Base-by-base conservation (phyloP, 1,139 yeast genomes). In the Kodamaea suecica region DNA sequence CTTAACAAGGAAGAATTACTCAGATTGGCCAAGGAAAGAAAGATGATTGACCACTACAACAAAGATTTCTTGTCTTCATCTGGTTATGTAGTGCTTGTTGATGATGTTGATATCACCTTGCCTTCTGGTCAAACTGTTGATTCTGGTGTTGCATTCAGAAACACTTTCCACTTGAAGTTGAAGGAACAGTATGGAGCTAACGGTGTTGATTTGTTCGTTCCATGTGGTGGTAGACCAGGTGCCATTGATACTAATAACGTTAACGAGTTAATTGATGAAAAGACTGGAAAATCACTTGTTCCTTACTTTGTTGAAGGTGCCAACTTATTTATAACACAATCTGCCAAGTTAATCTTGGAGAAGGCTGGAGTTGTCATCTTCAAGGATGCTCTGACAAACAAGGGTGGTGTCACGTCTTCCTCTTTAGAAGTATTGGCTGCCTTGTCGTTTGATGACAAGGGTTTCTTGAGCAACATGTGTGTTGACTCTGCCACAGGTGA, bases 151-250 rank as follows among this genome's bases (percentile, higher is more conserved):
- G 74, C 83, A n/a, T 92, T 90, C 71, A 81, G 98, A 68, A 92
- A 92, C 63, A 73, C 80, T 30, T 90, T 85, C 80, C 98, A 92
- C 59, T 70, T 87, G 52, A 76, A 79, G 49, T 66, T 83, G 42
- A 76, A 80, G 48, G 79, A 81, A 45, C 72, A 75, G 43, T 80
- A 76, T 49, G 83, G 84, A 37, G 44, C 51, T 14, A 70, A 78
- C 34, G 80, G 79, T 23, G 72, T 90, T 48, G 86, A 83, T 52
- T 67, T 84, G 53, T 88, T 92, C 64, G 97, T 90, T 31, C 98
- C 98, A 40, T 92, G 98, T 64, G 98, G 98, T 63, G 98, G 98
- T 50, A 84, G 98, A 65, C 98, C 98, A 43, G 92, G 85, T 49
- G 95, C 97, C 12, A 83, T 92, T 61, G 95, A 90, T 60, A 80